Conservation (phyloP, 768 basidiomycete genomes). For the Candolleomyces eurysporus region DNA sequence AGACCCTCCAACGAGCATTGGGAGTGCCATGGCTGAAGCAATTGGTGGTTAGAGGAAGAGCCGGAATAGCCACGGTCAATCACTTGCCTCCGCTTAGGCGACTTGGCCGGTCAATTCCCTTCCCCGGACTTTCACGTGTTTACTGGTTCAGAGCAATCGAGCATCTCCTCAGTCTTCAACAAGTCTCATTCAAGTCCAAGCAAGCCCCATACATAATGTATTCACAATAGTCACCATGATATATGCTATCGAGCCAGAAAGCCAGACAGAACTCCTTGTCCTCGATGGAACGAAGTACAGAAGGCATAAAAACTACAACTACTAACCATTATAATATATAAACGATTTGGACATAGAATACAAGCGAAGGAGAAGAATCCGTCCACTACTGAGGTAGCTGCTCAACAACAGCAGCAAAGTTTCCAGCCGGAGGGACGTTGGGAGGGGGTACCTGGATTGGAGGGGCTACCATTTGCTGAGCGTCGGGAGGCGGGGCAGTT, state of each 20-base stretch:
- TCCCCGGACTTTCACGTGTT: conserved; percentile 13
- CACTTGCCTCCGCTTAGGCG: conserved; percentile 3
- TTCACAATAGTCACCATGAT: not conserved
- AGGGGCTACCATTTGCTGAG: not conserved
- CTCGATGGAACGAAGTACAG: not conserved
- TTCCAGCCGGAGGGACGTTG: not conserved
- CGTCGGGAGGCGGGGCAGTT: not conserved
- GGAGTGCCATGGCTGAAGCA: conserved; percentile 60
- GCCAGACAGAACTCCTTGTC: not conserved
- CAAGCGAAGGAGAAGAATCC: not conserved
- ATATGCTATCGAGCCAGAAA: not conserved
- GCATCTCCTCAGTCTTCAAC: too few species aligned
- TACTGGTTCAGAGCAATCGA: not conserved
- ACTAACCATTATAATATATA: not conserved
- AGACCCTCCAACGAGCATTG: conserved; percentile 71
- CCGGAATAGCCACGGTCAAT: not conserved
- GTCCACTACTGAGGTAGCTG: not conserved
- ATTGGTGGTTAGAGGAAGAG: conserved; percentile 6
- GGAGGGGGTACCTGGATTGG: not conserved
- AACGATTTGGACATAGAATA: not conserved
- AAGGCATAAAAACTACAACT: not conserved
- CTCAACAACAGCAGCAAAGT: not conserved
- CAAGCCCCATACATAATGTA: not conserved
- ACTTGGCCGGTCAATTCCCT: conserved; percentile 1
- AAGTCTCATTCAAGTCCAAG: too few species aligned